Base-by-base conservation (phyloP, 139 green algal species). In the Nannochloris sp. region DNA sequence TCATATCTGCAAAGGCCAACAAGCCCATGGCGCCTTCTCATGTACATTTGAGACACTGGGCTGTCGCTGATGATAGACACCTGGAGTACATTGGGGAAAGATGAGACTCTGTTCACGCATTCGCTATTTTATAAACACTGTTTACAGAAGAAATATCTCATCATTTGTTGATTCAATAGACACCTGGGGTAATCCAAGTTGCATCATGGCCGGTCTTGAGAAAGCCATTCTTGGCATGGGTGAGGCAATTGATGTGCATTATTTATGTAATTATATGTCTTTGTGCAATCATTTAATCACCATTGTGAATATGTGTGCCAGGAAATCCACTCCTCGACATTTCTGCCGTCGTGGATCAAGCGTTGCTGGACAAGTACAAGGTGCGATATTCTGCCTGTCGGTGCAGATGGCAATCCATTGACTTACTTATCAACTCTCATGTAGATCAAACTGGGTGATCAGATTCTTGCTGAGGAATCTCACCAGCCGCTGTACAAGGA, bases 291-390 rank as follows among this genome's bases (percentile, higher is more conserved):
- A 23, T 53, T 31, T 17, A 33, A 29, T 30, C 50, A 17, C 6
- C 16, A 37, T 12, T 37, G 23, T 30, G 2, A 5, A 3, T 17
- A n/a, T 59, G 8, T 59, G 23, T 59, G 2, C 3, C 36, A 55
- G 92, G 93, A 61, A 98, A 99, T 69, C 93, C 93, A 0, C 83
- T 99, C 63, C 82, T 99, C 17, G 93, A 99, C 65, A 87, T 99
- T 14, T 89, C 78, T 2, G 83, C 83, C 4, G 81, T 85, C 14
- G 88, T 97, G 0, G 81, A 91, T 40, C 61, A 89, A 53, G 78
- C 65, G 0, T 87, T 97, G 43, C 71, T 99, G 14, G 82, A 93
- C 48, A 95, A 95, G 59, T 95, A 96, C 71, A 73, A 76, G 55
- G 89, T 95, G 65, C 48, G 75, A 68, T 40, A 56, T n/a, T 46